Evolutionary conservation across 371 early-diverging fungal species (phyloP).

Genomic region (Mucor indicus): DNA sequence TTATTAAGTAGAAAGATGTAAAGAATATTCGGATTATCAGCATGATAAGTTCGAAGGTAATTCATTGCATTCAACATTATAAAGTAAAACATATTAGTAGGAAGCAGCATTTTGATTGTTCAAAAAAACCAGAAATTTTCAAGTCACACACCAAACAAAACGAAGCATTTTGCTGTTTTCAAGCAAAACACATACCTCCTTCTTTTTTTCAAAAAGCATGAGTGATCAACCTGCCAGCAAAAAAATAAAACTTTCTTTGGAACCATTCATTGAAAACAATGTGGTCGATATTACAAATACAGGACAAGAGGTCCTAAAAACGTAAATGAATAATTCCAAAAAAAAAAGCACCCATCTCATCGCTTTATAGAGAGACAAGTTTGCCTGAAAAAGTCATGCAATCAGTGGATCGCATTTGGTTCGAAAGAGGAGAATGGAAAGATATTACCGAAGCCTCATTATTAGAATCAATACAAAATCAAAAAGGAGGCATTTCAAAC

Average conservation of each 20-base stretch:
- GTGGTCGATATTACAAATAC: constrained; percentile 55
- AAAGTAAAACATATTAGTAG: too few species aligned
- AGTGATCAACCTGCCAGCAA: constrained; percentile 27
- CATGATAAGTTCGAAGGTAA: too few species aligned
- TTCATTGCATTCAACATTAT: too few species aligned
- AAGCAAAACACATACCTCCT: too few species aligned
- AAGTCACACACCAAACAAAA: too few species aligned
- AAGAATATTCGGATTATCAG: too few species aligned
- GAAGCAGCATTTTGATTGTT: too few species aligned
- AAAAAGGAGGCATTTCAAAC: constrained; percentile 4
- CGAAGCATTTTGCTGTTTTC: too few species aligned
- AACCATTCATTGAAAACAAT: constrained; percentile 47
- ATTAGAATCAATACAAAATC: constrained; percentile 18
- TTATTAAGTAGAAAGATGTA: too few species aligned
- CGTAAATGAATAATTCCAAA: constrained; percentile 25
- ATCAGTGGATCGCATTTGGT: constrained; percentile 53
- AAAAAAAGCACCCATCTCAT: background rate
- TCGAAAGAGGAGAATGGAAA: constrained; percentile 54
- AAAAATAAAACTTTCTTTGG: constrained; percentile 54
- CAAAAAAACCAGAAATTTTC: too few species aligned
- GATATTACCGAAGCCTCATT: constrained; percentile 49
- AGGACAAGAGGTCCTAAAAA: constrained; percentile 54
- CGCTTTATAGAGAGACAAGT: constrained; percentile 43
- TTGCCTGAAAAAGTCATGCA: constrained; percentile 55
- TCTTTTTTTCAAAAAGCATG: too few species aligned